Evolutionary conservation across 495 filamentous ascomycete species (phyloP).

Genomic region (Beverwykella pulmonaria): DNA sequence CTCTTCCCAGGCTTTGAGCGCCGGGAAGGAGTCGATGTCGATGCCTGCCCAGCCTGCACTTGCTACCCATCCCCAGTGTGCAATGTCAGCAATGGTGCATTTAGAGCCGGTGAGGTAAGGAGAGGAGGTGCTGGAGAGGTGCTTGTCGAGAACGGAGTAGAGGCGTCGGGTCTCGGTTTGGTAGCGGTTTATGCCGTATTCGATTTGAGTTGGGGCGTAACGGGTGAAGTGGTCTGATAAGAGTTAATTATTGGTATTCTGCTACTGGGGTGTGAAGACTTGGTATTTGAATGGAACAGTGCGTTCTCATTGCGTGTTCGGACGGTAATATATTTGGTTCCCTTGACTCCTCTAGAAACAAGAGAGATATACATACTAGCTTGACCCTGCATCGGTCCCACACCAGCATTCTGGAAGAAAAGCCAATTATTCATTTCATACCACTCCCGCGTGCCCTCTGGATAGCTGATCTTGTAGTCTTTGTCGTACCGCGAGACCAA

Average conservation of each 20-base stretch:
- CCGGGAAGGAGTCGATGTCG: constrained; percentile 75
- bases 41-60: constrained; percentile 69
- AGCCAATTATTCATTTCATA: constrained; percentile 83
- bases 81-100: constrained; percentile 81
- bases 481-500: constrained; percentile 78
- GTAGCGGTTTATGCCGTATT: constrained; percentile 85
- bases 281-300: too few species aligned
- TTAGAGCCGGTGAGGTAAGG: constrained; percentile 76
- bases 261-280: too few species aligned
- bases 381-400: constrained; percentile 89
- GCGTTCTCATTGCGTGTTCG: too few species aligned
- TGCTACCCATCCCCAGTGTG: constrained; percentile 69
- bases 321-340: too few species aligned
- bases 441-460: constrained; percentile 69
- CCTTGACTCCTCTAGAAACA: too few species aligned
- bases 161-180: constrained; percentile 77
- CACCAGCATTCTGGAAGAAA: constrained; percentile 66
- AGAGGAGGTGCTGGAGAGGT: constrained; percentile 57
- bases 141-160: constrained; percentile 76
- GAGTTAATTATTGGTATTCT: too few species aligned
- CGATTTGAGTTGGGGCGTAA: constrained; percentile 84
- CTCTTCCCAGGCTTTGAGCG: constrained; percentile 66
- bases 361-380: constrained; percentile 57
- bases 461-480: constrained; percentile 83
- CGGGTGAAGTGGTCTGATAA: constrained; percentile 83